phyloP scores from a whole-genome alignment of 129 eudicot genomes.

The Dittrichia graveolens region DNA sequence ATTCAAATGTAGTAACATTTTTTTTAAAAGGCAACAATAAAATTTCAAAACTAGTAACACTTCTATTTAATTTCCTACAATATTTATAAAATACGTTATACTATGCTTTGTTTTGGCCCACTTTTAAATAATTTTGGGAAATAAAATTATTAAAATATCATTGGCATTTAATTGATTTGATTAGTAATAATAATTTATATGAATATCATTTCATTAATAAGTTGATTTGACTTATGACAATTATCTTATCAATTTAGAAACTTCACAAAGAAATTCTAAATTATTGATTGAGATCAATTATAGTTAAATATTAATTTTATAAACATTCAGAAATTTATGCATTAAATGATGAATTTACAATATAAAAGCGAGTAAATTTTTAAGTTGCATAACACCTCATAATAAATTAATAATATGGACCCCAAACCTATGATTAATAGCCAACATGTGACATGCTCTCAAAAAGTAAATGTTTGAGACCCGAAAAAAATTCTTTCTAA shows the following conservation, averaged over 20 bases:
- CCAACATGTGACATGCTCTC: constrained; percentile 54
- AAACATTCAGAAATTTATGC: neutral
- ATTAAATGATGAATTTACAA: constrained; percentile 5
- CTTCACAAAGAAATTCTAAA: neutral
- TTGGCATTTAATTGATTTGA: constrained; percentile 20
- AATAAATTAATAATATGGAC: constrained; percentile 32
- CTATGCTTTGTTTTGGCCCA: constrained; percentile 8
- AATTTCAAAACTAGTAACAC: neutral
- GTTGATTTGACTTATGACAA: constrained; percentile 27
- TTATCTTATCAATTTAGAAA: constrained; percentile 4
- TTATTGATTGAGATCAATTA: neutral
- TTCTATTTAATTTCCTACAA: neutral
- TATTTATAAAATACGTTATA: neutral
- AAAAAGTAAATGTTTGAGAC: constrained; percentile 35
- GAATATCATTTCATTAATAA: constrained; percentile 7
- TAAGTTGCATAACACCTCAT: constrained; percentile 12
- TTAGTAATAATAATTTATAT: constrained; percentile 24
- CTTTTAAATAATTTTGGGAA: neutral
- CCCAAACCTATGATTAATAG: constrained; percentile 36
- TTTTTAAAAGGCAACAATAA: too few relatives aligned
- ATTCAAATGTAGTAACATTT: too few relatives aligned
- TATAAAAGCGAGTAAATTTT: neutral
- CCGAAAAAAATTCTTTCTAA: constrained; percentile 30
- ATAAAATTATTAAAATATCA: constrained; percentile 22
- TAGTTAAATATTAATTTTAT: neutral